Evolutionary conservation across 2,329 filamentous ascomycete species (phyloP).

Genomic region (Fulvia fulva): DNA sequence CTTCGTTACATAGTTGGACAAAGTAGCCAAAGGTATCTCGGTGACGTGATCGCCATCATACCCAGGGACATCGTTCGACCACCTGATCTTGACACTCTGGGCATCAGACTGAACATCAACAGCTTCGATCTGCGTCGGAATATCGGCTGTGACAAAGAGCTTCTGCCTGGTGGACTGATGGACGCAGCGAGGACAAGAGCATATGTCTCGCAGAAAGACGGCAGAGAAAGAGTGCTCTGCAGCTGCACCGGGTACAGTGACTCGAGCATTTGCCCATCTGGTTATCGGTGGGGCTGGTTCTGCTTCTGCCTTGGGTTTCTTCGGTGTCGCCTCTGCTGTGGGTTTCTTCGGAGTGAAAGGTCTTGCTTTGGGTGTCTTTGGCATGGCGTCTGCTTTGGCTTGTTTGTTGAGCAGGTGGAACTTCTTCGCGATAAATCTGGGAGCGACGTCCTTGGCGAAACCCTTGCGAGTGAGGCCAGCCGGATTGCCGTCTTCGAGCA

Average conservation of each 20-base stretch:
- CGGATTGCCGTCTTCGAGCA: no score
- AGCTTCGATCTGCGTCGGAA: constrained; percentile 49
- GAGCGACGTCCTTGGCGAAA: no score
- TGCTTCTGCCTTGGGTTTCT: no score
- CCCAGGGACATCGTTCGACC: constrained; percentile 54
- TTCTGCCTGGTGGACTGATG: constrained; percentile 60
- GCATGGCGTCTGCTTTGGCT: no score
- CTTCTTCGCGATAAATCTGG: no score
- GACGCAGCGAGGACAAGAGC: constrained; percentile 54
- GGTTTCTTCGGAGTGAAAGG: no score
- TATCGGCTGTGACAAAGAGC: constrained; percentile 61
- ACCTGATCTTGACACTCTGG: constrained; percentile 45
- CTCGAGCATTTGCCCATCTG: neutral
- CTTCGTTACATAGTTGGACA: neutral
- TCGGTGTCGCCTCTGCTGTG: no score
- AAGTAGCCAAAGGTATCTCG: constrained; percentile 21
- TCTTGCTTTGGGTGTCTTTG: no score
- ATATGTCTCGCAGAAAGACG: constrained; percentile 53
- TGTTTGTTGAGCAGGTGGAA: no score
- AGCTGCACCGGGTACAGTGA: neutral
- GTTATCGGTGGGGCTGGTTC: no score
- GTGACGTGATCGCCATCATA: constrained; percentile 43
- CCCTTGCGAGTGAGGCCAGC: no score
- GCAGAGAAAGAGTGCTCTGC: constrained; percentile 19
- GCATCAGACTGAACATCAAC: constrained; percentile 34